Conservation (phyloP, 192 early-diverging fungal genomes). For the Linnemannia elongata region DNA sequence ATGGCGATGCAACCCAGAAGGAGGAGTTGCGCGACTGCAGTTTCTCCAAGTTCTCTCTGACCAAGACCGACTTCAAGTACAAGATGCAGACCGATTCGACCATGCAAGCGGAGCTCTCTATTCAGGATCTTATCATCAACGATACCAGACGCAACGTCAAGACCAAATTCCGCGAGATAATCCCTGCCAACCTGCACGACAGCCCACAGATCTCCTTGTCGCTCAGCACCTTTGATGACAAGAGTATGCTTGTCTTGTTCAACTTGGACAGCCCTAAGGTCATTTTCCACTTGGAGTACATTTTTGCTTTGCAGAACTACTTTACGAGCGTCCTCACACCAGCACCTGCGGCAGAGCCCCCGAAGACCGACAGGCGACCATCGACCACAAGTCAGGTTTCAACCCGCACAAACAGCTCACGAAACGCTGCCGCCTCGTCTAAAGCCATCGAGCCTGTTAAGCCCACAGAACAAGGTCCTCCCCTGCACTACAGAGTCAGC, state of each 20-base stretch:
- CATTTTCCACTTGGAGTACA: constrained; percentile 89
- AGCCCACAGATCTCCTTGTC: constrained; percentile 73
- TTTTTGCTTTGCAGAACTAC: constrained; percentile 83
- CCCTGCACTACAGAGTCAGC: constrained; percentile 82
- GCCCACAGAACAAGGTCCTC: constrained; percentile 43
- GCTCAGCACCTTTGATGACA: constrained; percentile 57
- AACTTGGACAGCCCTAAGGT: constrained; percentile 88
- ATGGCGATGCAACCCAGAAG: constrained; percentile 67
- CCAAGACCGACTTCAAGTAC: constrained; percentile 67
- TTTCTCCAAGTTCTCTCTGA: constrained; percentile 65
- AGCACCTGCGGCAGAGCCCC: background rate
- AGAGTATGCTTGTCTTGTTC: constrained; percentile 71
- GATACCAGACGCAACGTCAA: constrained; percentile 84
- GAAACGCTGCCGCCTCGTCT: constrained; percentile 14
- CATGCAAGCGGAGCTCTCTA: constrained; percentile 77
- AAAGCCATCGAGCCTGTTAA: constrained; percentile 32
- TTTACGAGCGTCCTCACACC: constrained; percentile 74
- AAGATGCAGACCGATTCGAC: constrained; percentile 69
- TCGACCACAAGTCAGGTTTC: constrained; percentile 21
- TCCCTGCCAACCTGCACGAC: constrained; percentile 71
- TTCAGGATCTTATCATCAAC: constrained; percentile 78
- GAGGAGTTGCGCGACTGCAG: constrained; percentile 65
- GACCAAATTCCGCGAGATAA: constrained; percentile 88
- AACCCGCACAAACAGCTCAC: background rate
- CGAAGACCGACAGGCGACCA: background rate